Conservation (phyloP, 495 filamentous ascomycete species). For the Choiromyces venosus region DNA sequence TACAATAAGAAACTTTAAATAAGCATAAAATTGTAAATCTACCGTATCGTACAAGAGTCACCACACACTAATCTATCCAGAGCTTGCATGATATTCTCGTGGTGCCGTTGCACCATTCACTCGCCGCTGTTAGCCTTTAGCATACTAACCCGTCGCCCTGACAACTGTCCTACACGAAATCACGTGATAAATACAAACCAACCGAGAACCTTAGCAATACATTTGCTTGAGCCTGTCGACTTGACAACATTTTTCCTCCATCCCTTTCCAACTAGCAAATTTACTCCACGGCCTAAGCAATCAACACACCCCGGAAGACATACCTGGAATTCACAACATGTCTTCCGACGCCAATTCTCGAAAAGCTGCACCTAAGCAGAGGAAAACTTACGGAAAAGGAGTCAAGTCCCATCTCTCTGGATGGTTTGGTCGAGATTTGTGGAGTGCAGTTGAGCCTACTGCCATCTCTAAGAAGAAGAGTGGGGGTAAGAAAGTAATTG, state of each 20-base stretch:
- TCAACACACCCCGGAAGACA: neutral
- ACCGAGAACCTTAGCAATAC: neutral
- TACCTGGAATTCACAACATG: slow-evolving; percentile 6
- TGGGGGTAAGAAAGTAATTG: slow-evolving; percentile 9
- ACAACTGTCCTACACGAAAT: slow-evolving; percentile 12
- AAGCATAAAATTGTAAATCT: neutral
- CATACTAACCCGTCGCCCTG: slow-evolving; percentile 5
- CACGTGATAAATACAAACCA: slow-evolving; percentile 29
- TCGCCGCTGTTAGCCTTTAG: neutral
- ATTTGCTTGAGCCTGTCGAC: slow-evolving; percentile 12
- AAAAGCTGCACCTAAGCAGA: slow-evolving; percentile 20
- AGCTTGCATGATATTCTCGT: neutral
- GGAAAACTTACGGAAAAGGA: slow-evolving; percentile 39
- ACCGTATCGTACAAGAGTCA: neutral
- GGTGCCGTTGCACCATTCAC: neutral
- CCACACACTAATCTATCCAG: neutral
- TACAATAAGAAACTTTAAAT: neutral
- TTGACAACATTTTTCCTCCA: slow-evolving; percentile 10
- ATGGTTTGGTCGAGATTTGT: slow-evolving; percentile 34
- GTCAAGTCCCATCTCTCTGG: slow-evolving; percentile 39
- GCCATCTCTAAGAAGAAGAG: slow-evolving; percentile 7
- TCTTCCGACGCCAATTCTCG: slow-evolving; percentile 17
- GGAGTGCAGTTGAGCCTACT: slow-evolving; percentile 28
- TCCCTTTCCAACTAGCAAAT: slow-evolving; percentile 4
- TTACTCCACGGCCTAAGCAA: neutral